A percentile compares a stretch with the other conserved stretches of the same genome.
Evolutionary conservation across 2,329 filamentous ascomycete genomes (phyloP).

Genomic region (Ophiocordyceps unilateralis): DNA sequence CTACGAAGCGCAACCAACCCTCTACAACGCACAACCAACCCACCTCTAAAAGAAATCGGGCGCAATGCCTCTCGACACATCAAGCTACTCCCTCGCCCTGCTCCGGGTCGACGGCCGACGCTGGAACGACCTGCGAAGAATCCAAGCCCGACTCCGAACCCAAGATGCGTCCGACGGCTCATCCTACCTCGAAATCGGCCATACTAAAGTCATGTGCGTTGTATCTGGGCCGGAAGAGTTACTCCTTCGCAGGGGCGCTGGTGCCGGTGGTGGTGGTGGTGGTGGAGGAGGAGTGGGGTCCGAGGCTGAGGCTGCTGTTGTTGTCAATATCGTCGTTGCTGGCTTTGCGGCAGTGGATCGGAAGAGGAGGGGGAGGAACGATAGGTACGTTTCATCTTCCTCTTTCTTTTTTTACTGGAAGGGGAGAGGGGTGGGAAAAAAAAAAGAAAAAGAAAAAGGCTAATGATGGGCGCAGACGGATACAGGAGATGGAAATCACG

Average conservation of each 20-base stretch:
- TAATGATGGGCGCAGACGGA: slow-evolving; percentile 42
- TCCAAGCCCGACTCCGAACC: slow-evolving; percentile 79
- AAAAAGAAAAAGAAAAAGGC: too few species aligned
- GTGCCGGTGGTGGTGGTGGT: neutral
- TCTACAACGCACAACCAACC: neutral
- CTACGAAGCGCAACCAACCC: neutral
- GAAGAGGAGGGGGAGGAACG: slow-evolving; percentile 54
- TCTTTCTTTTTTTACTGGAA: neutral
- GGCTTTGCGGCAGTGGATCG: slow-evolving; percentile 80
- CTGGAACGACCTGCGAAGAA: slow-evolving; percentile 90
- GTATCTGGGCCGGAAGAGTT: slow-evolving; percentile 75
- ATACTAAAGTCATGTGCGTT: slow-evolving; percentile 91
- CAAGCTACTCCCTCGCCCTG: slow-evolving; percentile 74
- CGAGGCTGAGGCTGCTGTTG: slow-evolving; percentile 36
- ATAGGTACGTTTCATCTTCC: slow-evolving; percentile 44
- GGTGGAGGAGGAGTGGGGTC: neutral
- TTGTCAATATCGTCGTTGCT: slow-evolving; percentile 69
- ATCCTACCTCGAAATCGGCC: slow-evolving; percentile 89
- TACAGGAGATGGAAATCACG: slow-evolving; percentile 63
- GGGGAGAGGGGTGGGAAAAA: neutral
- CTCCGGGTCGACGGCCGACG: slow-evolving; percentile 69
- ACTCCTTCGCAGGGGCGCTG: too few species aligned
- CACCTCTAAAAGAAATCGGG: neutral
- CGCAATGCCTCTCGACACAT: slow-evolving; percentile 82
- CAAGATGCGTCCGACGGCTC: slow-evolving; percentile 87